Base-by-base conservation (phyloP, 345 rosid species). In the Hevea brasiliensis region DNA sequence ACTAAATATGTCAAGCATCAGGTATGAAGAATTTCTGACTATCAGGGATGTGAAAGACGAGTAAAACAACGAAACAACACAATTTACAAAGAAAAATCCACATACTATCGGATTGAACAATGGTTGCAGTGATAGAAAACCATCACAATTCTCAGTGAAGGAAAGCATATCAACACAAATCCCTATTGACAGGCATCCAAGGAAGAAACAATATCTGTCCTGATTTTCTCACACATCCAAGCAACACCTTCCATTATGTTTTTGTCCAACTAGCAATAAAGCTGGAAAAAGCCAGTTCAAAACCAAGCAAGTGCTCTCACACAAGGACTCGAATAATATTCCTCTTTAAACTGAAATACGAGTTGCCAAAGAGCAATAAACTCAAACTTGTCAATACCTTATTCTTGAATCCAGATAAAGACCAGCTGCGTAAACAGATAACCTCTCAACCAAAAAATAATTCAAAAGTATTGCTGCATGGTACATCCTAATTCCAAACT, bases 271-370 rank as follows among this genome's bases (percentile, higher is more conserved):
- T 65, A 73, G 24, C 55, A 63, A 1, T 14, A 61, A 74, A 66
- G 48, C 73, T 45, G 37, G 75, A 24, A 57, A 58, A 79, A 69
- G 68, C 68, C 73, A 62, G 61, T 72, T 47, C 21, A 48, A 41
- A 61, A 67, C 44, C 66, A 44, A 32, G 58, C 40, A 73, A 58
- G 7, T 68, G 63, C 68, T 74, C 81, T 76, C 77, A 35, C 64
- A 71, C 62, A 67, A 54, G 61, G 51, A 56, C 54, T 24, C 53
- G 40, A 70, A 50, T 50, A 26, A 65, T 58, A 57, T 66, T 66
- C 70, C 48, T 71, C 11, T 0, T 24, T 9, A 24, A 15, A 11
- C 20, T 48, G 41, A 35, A 44, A 62, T 44, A 62, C 48, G 48
- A 61, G 58, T 11, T 58, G 11, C 29, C 21, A 47, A 61, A 50